Percentiles rank a stretch among this genome's conserved stretches.
phyloP scores from a whole-genome alignment of 1,284 basidiomycete genomes.

The Lignosus rhinocerotis region DNA sequence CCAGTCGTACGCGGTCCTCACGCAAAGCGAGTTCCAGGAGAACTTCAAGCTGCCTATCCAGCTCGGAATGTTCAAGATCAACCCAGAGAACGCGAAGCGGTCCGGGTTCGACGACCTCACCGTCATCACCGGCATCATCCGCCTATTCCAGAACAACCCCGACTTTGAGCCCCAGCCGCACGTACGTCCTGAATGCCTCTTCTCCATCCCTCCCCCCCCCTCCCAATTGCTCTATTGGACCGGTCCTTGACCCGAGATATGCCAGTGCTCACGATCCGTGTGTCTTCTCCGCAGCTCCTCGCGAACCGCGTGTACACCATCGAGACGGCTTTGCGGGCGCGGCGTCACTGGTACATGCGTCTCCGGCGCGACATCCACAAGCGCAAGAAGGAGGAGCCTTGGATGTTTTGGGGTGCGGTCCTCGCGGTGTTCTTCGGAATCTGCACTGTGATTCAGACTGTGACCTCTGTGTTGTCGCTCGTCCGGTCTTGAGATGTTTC shows the following conservation, averaged over 20 bases:
- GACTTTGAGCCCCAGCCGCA: conserved; percentile 8
- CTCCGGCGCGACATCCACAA: conserved; percentile 19
- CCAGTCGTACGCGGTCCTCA: conserved; percentile 14
- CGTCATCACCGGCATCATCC: conserved; percentile 13
- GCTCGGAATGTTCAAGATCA: conserved; percentile 18
- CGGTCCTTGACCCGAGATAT: too few relatives aligned
- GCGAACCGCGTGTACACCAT: conserved; percentile 9
- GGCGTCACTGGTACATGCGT: conserved; percentile 17
- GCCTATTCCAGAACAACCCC: conserved; percentile 4
- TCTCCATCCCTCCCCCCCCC: too few relatives aligned
- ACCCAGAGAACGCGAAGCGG: conserved; percentile 1
- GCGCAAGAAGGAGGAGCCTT: conserved; percentile 18
- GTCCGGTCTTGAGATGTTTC: background rate
- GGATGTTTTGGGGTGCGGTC: conserved; percentile 20
- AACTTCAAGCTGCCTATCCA: conserved; percentile 16
- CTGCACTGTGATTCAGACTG: conserved; percentile 21
- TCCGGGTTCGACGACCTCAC: conserved; percentile 13
- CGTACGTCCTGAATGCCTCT: background rate
- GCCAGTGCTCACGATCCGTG: background rate
- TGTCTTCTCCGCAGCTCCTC: conserved; percentile 3
- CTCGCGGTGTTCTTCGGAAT: conserved; percentile 21
- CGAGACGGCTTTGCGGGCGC: conserved; percentile 7
- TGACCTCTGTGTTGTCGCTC: conserved; percentile 18
- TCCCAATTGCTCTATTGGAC: too few relatives aligned
- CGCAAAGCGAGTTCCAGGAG: conserved; percentile 13